Base-by-base conservation (phyloP, 2,329 filamentous ascomycete genomes). In the Exserohilum turcica region DNA sequence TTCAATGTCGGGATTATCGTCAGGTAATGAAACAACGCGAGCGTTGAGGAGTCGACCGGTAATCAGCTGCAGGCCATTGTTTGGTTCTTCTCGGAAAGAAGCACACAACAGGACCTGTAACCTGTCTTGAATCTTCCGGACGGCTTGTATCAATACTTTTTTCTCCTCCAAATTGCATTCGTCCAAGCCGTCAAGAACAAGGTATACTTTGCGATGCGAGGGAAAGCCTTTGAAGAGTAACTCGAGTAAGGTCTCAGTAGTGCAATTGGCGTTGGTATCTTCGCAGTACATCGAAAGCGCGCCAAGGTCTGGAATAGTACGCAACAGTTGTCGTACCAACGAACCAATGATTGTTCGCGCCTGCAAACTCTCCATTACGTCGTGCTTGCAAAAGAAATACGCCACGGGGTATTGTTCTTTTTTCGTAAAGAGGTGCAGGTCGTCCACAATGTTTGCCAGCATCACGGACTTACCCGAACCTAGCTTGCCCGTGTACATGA, bases 381-480 rank as follows among this genome's bases (percentile, higher is more conserved):
- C 63, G 29, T 71, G 54, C 33, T 39, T 60, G 54, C 61, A 68
- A 45, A 71, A 71, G 53, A 71, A 71, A 51, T 68, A 68, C 31
- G 61, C 57, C 15, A 68, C 57, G 8, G 40, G 5, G n/a, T 18
- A 10, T 19, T 33, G 12, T 10, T 49, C 36, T 1, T 49, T 51
- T 10, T 37, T 10, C 2, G 42, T 37, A 4, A 24, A 40, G 21
- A 65, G 13, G 38, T 29, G 54, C 8, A 70, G 59, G 19, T 70
- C 57, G n/a, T 68, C 61, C 1, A 80, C 67, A 0, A 80, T 70
- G 44, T 79, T 80, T 1, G 78, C 77, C 3, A 80, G 40, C 6
- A 76, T 43, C 1, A 80, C 77, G 0, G 79, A 79, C 50, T 80
- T 80, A 0, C 78, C 78, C 0, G 73, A 75, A 1, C 78, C 78